Percentiles rank a stretch among this genome's conserved stretches.
Evolutionary conservation across 31 red algal genomes (phyloP).

Genomic region (Odonthalia washingtoniensis): DNA sequence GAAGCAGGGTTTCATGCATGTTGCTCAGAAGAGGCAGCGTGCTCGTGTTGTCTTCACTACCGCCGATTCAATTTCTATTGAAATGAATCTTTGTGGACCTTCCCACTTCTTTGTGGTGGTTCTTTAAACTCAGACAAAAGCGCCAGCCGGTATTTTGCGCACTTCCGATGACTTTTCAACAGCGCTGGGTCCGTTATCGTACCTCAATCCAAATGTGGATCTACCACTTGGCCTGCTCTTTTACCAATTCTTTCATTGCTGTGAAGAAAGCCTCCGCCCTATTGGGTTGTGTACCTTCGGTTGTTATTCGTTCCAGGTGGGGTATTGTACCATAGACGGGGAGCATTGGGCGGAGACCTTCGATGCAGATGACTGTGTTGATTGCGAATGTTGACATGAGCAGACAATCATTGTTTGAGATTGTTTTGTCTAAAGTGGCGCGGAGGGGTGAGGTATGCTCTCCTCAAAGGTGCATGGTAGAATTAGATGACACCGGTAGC

Average conservation of each 20-base stretch:
- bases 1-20: too few species aligned
- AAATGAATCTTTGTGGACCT: neutral
- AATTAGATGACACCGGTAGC: conserved; percentile 47
- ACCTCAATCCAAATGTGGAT: conserved; percentile 28
- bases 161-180: neutral
- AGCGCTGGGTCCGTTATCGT: neutral
- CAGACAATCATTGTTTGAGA: conserved; percentile 34
- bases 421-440: neutral
- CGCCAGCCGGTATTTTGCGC: neutral
- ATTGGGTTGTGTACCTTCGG: conserved; percentile 18
- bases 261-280: conserved; percentile 14
- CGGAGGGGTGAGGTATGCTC: neutral
- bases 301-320: neutral
- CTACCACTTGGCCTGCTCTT: conserved; percentile 10
- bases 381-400: conserved; percentile 31
- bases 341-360: conserved; percentile 35
- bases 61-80: neutral
- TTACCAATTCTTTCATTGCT: conserved; percentile 36
- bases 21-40: too few species aligned
- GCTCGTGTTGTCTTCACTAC: too few species aligned
- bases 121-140: neutral
- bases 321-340: conserved; percentile 27
- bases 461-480: conserved; percentile 40
- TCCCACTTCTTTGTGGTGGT: neutral
- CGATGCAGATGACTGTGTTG: conserved; percentile 30